A percentile compares a stretch with the other conserved stretches of the same genome.
phyloP scores from a whole-genome alignment of 768 basidiomycete genomes.

The Termitomyces sp. region DNA sequence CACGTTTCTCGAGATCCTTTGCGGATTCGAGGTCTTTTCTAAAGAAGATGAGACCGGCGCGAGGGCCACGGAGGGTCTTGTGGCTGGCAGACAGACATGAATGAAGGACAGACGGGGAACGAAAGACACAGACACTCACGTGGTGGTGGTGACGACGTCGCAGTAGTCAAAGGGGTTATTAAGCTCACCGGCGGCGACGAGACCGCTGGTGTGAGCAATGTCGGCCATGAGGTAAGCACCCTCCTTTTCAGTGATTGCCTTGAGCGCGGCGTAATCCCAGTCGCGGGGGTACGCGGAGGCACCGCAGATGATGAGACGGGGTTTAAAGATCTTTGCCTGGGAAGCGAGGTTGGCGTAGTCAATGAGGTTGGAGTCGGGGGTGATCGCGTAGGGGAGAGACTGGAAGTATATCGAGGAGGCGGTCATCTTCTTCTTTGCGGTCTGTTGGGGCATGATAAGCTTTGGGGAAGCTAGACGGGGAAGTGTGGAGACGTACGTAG shows the following conservation, averaged over 20 bases:
- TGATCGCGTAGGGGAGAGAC: conserved; percentile 88
- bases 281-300: conserved; percentile 98
- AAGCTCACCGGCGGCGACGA: conserved; percentile 88
- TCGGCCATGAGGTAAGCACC: conserved; percentile 94
- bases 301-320: conserved; percentile 92
- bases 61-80: conserved; percentile 97
- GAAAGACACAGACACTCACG: conserved; percentile 40
- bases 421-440: conserved; percentile 99
- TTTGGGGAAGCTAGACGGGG: conserved; percentile 3
- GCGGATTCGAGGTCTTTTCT: conserved; percentile 80
- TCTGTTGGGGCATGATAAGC: conserved; percentile 37
- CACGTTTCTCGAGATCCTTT: conserved; percentile 89
- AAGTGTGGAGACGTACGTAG: conserved; percentile 53
- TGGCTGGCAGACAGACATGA: conserved; percentile 44
- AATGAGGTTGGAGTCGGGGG: conserved; percentile 78
- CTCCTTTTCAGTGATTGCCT: conserved; percentile 77
- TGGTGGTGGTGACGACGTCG: conserved; percentile 97
- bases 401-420: conserved; percentile 99
- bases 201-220: conserved; percentile 96
- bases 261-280: conserved; percentile 89
- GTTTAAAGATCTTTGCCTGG: conserved; percentile 95
- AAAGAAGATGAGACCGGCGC: conserved; percentile 98
- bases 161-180: conserved; percentile 92
- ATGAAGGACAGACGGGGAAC: neutral
- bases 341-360: conserved; percentile 78